phyloP scores from a whole-genome alignment of 2,329 filamentous ascomycete genomes.

The Reticulascus tulasneorum region DNA sequence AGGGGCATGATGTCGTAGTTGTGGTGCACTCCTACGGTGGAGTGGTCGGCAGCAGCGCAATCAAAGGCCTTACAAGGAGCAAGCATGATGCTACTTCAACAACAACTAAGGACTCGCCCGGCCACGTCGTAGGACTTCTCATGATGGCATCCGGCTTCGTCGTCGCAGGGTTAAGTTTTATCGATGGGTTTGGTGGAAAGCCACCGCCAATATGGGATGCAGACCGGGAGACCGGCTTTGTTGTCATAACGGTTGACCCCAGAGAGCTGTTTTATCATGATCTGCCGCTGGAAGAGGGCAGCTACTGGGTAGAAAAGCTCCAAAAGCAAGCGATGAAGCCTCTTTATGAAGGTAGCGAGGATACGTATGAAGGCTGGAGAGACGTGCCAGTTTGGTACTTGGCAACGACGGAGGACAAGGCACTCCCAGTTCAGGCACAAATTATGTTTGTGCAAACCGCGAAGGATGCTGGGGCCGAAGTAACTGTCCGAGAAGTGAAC shows the following conservation, averaged over 20 bases:
- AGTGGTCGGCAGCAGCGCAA: constrained; percentile 39
- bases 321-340: constrained; percentile 36
- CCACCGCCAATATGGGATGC: constrained; percentile 38
- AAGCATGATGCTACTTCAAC: constrained; percentile 4
- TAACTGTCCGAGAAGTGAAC: constrained; percentile 35
- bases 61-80: constrained; percentile 34
- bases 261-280: constrained; percentile 48
- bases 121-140: constrained; percentile 39
- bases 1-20: constrained; percentile 40
- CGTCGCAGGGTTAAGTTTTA: constrained; percentile 31
- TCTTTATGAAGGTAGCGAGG: constrained; percentile 40
- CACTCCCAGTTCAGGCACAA: constrained; percentile 35
- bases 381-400: constrained; percentile 45
- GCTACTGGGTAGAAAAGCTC: constrained; percentile 37
- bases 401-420: constrained; percentile 35
- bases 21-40: constrained; percentile 47
- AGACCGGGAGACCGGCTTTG: constrained; percentile 35
- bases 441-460: constrained; percentile 32
- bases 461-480: constrained; percentile 27
- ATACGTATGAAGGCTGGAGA: constrained; percentile 40
- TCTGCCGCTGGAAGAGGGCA: constrained; percentile 36
- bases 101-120: constrained; percentile 13
- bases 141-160: constrained; percentile 42
- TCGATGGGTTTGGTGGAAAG: constrained; percentile 34
- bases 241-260: constrained; percentile 31